Conservation (phyloP, 2,329 filamentous ascomycete species). For the Phyllosticta citribraziliensis region DNA sequence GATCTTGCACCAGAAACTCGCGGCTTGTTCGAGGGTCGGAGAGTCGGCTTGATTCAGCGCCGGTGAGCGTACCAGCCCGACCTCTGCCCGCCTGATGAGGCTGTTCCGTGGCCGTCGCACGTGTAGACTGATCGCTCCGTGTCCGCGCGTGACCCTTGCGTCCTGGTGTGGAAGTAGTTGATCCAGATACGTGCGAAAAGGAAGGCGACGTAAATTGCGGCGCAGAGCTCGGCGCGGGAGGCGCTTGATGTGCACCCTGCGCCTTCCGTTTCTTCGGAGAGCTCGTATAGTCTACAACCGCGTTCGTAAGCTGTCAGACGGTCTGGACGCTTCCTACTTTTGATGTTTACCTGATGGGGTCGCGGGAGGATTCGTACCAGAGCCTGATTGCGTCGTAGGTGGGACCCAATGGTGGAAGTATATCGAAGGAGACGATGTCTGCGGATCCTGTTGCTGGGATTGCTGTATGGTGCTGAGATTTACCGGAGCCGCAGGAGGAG, state of each 20-base stretch:
- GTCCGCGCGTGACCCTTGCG: slow-evolving; percentile 9
- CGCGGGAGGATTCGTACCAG: slow-evolving; percentile 54
- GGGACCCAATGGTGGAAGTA: slow-evolving; percentile 94
- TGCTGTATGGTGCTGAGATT: slow-evolving; percentile 34
- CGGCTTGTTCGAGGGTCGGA: slow-evolving; percentile 8
- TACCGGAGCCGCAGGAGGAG: slow-evolving; percentile 32
- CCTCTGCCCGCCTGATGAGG: slow-evolving; percentile 7
- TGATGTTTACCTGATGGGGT: slow-evolving; percentile 58
- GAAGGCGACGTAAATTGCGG: slow-evolving; percentile 29
- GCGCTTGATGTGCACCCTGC: slow-evolving; percentile 41
- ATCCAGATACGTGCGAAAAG: slow-evolving; percentile 9
- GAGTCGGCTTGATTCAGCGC: slow-evolving; percentile 8
- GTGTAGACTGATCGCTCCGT: slow-evolving; percentile 9
- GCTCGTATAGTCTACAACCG: slow-evolving; percentile 54
- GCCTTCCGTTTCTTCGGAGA: slow-evolving; percentile 83
- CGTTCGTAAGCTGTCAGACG: slow-evolving; percentile 34
- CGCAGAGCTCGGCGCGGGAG: slow-evolving; percentile 42
- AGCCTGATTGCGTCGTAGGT: slow-evolving; percentile 54
- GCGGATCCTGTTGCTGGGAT: slow-evolving; percentile 49
- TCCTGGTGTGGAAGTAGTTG: slow-evolving; percentile 7
- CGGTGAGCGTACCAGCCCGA: slow-evolving; percentile 6
- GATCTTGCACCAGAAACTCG: not conserved
- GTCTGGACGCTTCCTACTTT: slow-evolving; percentile 23
- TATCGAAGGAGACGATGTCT: slow-evolving; percentile 59
- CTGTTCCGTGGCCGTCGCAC: slow-evolving; percentile 1